phyloP scores from a whole-genome alignment of 2,329 filamentous ascomycete species.

The Teratosphaeria destructans region DNA sequence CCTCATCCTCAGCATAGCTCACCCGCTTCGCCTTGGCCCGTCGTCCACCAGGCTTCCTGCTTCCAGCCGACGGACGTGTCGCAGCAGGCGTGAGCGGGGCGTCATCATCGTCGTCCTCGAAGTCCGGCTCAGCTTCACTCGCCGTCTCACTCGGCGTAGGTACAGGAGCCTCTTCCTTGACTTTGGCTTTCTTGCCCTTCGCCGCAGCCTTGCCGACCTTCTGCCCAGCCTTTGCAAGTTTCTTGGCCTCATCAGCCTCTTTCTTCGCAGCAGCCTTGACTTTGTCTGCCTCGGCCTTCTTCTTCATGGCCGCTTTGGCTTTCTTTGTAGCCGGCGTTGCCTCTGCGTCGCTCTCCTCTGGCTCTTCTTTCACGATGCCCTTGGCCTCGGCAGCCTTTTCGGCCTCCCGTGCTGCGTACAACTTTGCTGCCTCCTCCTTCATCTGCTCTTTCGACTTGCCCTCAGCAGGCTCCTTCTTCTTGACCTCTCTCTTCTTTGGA shows the following conservation, averaged over 20 bases:
- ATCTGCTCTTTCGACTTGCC: conserved; percentile 19
- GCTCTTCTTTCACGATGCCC: background rate
- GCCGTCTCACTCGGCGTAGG: conserved; percentile 32
- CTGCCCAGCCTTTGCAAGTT: conserved; percentile 11
- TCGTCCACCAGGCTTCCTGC: conserved; percentile 2
- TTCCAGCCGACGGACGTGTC: background rate
- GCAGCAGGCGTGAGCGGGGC: conserved; percentile 1
- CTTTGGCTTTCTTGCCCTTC: conserved; percentile 11
- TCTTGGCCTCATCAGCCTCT: conserved; percentile 10
- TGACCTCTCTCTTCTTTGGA: conserved; percentile 62
- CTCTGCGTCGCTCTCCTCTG: conserved; percentile 18
- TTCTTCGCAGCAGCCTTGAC: conserved; percentile 24
- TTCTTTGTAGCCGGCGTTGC: conserved; percentile 30
- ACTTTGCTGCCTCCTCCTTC: conserved; percentile 20
- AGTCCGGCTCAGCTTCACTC: conserved; percentile 24
- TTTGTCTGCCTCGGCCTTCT: conserved; percentile 11
- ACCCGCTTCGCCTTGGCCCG: conserved; percentile 10
- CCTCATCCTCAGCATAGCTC: conserved; percentile 16
- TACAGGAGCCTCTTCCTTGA: conserved; percentile 26
- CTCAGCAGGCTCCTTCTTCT: conserved; percentile 39
- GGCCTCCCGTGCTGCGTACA: conserved; percentile 16
- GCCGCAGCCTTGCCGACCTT: conserved; percentile 21
- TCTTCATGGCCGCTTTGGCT: conserved; percentile 24
- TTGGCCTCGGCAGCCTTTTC: conserved; percentile 9
- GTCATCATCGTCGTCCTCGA: conserved; percentile 25